phyloP scores from a whole-genome alignment of 768 basidiomycete species.

The Termitomyces sp. region DNA sequence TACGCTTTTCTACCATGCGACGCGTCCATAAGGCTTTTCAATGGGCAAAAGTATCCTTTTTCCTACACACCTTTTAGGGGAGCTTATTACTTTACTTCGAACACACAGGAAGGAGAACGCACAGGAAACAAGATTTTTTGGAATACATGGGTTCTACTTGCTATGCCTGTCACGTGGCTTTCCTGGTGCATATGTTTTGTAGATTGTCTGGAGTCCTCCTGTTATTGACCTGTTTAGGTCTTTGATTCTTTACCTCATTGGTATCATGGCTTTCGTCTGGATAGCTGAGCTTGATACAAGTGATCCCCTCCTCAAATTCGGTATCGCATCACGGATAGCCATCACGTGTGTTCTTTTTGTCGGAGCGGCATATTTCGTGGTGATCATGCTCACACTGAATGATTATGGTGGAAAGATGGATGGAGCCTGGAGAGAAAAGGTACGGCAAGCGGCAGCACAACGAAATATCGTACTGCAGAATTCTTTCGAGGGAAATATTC shows the following conservation, averaged over 20 bases:
- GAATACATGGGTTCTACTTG: constrained; percentile 61
- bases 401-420: constrained; percentile 38
- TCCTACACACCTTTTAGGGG: not conserved
- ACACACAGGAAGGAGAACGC: constrained; percentile 7
- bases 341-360: constrained; percentile 48
- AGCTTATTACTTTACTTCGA: not conserved
- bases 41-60: constrained; percentile 38
- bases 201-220: not conserved
- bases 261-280: constrained; percentile 69
- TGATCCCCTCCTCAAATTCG: constrained; percentile 31
- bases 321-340: constrained; percentile 44
- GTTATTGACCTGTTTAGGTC: constrained; percentile 33
- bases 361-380: constrained; percentile 50
- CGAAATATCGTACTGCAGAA: not conserved
- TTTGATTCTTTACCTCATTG: constrained; percentile 55
- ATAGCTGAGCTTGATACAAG: constrained; percentile 21
- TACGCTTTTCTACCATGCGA: constrained; percentile 69
- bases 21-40: constrained; percentile 64
- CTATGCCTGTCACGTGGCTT: constrained; percentile 65
- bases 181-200: constrained; percentile 41
- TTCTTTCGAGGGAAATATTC: not conserved
- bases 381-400: constrained; percentile 56
- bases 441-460: not conserved
- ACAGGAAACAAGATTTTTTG: constrained; percentile 23
- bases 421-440: not conserved